These are phyloP conservation scores for Raddia distichophylla DNA, from an alignment of 176 grass and related monocot species.

Conservation along the genomic window DNA sequence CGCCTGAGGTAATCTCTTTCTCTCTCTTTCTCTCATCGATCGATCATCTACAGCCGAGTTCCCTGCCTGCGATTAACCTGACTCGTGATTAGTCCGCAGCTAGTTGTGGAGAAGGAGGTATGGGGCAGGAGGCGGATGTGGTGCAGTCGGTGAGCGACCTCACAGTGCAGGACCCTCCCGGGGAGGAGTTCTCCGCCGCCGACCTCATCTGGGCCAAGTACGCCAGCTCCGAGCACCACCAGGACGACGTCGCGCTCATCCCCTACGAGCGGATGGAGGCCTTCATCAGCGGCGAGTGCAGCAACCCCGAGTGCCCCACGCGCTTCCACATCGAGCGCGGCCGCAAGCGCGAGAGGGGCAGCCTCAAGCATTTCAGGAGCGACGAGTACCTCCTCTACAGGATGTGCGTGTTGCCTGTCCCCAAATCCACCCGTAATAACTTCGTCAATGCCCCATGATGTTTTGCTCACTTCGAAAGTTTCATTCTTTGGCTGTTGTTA, in stretches of 20 bases:
- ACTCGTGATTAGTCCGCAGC: not conserved
- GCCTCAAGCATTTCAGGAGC: slow-evolving; percentile 62
- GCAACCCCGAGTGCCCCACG: slow-evolving; percentile 70
- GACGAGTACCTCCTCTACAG: slow-evolving; percentile 83
- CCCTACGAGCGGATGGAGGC: slow-evolving; percentile 72
- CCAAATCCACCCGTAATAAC: not conserved
- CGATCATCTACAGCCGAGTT: not conserved
- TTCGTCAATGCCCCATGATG: not conserved
- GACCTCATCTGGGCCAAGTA: slow-evolving; percentile 77
- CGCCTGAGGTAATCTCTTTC: no score
- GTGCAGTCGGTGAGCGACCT: slow-evolving; percentile 65
- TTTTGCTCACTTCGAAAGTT: not conserved
- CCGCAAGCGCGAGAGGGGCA: slow-evolving; percentile 72
- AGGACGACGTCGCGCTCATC: slow-evolving; percentile 79
- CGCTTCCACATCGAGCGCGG: slow-evolving; percentile 87
- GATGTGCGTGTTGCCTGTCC: slow-evolving; percentile 48
- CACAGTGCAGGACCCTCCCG: slow-evolving; percentile 68
- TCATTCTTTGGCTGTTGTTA: not conserved
- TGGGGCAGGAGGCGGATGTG: slow-evolving; percentile 32
- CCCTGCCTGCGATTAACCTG: not conserved
- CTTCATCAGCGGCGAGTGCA: slow-evolving; percentile 81
- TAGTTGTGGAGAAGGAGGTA: not conserved
- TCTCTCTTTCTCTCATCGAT: not conserved
- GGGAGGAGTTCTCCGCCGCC: slow-evolving; percentile 78
- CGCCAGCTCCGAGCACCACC: slow-evolving; percentile 66